Evolutionary conservation across 2,329 filamentous ascomycete genomes (phyloP), one percentile per base, ranked within the genome.

Genomic region (Metarhizium anisopliae): DNA sequence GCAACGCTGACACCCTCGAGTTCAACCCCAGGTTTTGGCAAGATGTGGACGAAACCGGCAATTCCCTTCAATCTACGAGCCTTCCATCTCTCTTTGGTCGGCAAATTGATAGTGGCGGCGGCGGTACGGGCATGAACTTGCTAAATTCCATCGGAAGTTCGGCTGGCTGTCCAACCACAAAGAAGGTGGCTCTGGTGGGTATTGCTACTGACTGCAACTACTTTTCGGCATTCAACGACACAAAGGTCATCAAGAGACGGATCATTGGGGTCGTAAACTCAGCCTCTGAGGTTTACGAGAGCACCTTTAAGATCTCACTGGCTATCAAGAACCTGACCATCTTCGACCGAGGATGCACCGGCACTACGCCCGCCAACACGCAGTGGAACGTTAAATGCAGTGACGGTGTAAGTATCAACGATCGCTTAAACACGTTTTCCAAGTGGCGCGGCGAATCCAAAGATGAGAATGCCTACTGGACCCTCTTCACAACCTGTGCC

Each of bases 181-280:
- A 91, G 62, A 95, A 89, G 70, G 90, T 99, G 18, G 94, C 94
- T 1, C 78, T 97, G 45, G 83, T 99, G 29, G 94, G 94, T 32
- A 84, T 97, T 42, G 94, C 91, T 8, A 94, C 91, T 0, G 94
- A 99, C 70, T 99, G 94, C 75, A 89, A 84, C 8, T 97, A 97
- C 68, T 90, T 86, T 43, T 76, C 75, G 2, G 77, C 78, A 3
- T 95, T 96, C 68, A 81, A 85, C 59, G 80, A 78, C 25, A 76
- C 82, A 52, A 75, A 82, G n/a, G 68, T 62, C 6, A 81, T 86
- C 29, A 80, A 85, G 55, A 70, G 80, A 59, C 94, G 94, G 67
- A 81, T 99, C 59, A 91, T 99, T 63, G 78, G 77, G 53, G 79
- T 90, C 67, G 87, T 99, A 68, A 96, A 95, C 72, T 78, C 84